Conservation (phyloP, 805 yeast genomes). For the Wickerhamiella allomyrinae region DNA sequence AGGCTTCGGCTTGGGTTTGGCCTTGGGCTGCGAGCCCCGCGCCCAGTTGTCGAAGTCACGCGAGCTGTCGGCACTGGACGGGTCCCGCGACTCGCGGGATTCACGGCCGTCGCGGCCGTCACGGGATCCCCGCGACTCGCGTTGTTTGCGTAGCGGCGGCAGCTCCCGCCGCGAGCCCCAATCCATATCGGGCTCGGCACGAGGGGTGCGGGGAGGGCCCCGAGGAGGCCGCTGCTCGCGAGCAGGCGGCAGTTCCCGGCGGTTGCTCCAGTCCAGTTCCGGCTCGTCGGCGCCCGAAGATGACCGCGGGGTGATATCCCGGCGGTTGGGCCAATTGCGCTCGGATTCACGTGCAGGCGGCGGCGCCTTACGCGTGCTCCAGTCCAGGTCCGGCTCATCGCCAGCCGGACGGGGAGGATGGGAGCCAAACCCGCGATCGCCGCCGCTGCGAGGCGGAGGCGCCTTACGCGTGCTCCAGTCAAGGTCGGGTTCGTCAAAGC, state of each 20-base stretch:
- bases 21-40: conserved; percentile 11
- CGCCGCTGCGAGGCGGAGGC: too few relatives aligned
- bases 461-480: conserved; percentile 28
- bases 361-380: conserved; percentile 14
- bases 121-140: conserved; percentile 20
- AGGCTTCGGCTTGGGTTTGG: conserved; percentile 1
- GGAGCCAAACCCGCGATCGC: too few relatives aligned
- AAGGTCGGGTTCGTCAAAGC: conserved; percentile 30
- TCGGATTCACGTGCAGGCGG: too few relatives aligned
- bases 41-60: conserved; percentile 25
- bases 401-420: too few relatives aligned
- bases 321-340: too few relatives aligned
- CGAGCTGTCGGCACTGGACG: neutral
- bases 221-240: conserved; percentile 19
- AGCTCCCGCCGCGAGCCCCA: conserved; percentile 15
- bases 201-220: conserved; percentile 26
- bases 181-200: conserved; percentile 36
- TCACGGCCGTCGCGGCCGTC: conserved; percentile 16
- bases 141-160: conserved; percentile 5
- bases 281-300: conserved; percentile 5
- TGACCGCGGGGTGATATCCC: too few relatives aligned
- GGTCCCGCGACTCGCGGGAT: neutral
- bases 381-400: conserved; percentile 38
- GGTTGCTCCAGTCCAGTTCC: conserved; percentile 17
- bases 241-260: conserved; percentile 23